Conservation (phyloP, 2,329 filamentous ascomycete species). For the Cladosporium sp. region DNA sequence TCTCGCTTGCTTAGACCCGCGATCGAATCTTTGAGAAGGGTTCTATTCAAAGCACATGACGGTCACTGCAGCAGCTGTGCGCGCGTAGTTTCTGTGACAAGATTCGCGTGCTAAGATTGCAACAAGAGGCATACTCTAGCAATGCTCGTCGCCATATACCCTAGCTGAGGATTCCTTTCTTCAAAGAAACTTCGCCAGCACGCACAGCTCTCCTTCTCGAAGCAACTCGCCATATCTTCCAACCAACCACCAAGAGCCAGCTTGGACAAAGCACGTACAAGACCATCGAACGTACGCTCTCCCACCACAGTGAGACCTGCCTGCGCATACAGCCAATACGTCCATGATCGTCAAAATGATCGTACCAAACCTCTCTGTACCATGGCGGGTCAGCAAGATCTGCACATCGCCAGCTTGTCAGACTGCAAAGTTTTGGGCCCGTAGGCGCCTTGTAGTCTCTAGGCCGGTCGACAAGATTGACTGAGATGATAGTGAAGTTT, state of each 20-base stretch:
- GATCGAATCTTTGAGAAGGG: too few relatives aligned
- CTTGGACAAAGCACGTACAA: background rate
- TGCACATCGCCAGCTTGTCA: background rate
- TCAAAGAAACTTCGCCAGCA: background rate
- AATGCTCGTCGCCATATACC: too few relatives aligned
- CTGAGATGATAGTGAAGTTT: background rate
- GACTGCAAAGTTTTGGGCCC: background rate
- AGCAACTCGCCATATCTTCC: background rate
- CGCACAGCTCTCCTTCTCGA: background rate
- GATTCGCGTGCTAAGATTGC: too few relatives aligned
- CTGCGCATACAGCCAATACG: background rate
- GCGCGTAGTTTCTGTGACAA: too few relatives aligned
- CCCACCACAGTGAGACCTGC: background rate
- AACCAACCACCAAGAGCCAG: background rate
- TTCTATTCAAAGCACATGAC: too few relatives aligned
- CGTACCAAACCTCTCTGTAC: background rate
- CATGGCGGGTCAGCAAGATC: background rate
- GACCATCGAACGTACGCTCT: background rate
- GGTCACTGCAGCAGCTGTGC: too few relatives aligned
- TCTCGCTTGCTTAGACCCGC: too few relatives aligned
- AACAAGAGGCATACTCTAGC: too few relatives aligned
- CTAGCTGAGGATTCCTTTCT: background rate
- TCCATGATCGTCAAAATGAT: background rate
- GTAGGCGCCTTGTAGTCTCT: background rate
- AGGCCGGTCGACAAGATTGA: background rate